phyloP scores from a whole-genome alignment of 768 basidiomycete species.

The Pleurotus tuoliensis region DNA sequence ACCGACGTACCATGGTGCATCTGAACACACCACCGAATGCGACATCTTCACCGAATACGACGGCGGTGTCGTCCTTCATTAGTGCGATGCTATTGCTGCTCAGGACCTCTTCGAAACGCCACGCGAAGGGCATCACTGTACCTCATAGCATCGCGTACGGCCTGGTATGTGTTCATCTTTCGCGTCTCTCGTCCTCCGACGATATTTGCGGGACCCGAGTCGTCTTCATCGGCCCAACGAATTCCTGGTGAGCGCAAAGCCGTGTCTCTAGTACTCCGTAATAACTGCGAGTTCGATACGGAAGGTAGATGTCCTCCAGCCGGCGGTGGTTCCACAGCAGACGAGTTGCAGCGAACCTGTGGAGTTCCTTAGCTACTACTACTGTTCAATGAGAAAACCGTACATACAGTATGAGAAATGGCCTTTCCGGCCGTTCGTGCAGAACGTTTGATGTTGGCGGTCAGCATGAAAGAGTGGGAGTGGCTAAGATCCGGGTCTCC shows the following conservation, averaged over 20 bases:
- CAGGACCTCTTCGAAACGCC: background rate
- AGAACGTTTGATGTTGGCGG: conserved; percentile 26
- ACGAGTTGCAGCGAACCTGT: conserved; percentile 46
- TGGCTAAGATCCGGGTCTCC: conserved; percentile 41
- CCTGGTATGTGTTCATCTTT: conserved; percentile 95
- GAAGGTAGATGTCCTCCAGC: conserved; percentile 75
- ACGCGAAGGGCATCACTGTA: conserved; percentile 21
- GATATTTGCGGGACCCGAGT: conserved; percentile 35
- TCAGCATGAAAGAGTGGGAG: conserved; percentile 29
- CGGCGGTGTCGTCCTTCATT: conserved; percentile 78
- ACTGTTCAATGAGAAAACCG: background rate
- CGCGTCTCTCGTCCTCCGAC: conserved; percentile 81
- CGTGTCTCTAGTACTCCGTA: conserved; percentile 62
- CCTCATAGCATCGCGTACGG: conserved; percentile 89
- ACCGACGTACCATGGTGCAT: conserved; percentile 74
- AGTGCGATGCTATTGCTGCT: conserved; percentile 63
- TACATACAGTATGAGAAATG: conserved; percentile 17
- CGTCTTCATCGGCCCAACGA: conserved; percentile 64
- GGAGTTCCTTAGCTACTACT: background rate
- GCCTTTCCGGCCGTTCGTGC: conserved; percentile 18
- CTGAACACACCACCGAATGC: conserved; percentile 94
- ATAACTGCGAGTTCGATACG: conserved; percentile 64
- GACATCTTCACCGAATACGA: conserved; percentile 91
- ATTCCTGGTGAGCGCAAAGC: conserved; percentile 73
- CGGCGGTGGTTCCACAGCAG: conserved; percentile 59